Evolutionary conservation across 495 filamentous ascomycete species (phyloP).

Genomic region (Aspergillus haitiensis): DNA sequence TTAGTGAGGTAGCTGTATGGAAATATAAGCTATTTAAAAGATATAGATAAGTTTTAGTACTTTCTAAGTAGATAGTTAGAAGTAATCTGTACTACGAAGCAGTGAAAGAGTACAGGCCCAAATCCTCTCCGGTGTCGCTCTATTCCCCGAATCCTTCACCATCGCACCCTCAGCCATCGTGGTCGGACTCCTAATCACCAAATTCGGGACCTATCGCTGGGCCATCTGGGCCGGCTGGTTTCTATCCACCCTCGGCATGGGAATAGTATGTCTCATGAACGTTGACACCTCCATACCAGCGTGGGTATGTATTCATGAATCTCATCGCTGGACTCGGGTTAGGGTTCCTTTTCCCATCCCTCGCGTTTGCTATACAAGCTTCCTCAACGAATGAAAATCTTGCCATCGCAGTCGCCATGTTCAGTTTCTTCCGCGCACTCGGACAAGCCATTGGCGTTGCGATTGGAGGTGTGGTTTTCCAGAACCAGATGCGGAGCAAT

Average conservation of each 20-base stretch:
- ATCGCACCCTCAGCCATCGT: constrained; percentile 51
- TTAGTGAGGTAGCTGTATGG: too few species aligned
- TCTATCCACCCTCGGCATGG: constrained; percentile 48
- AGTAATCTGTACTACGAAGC: constrained; percentile 57
- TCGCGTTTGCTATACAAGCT: constrained; percentile 52
- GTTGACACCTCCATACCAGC: constrained; percentile 39
- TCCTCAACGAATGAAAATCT: constrained; percentile 42
- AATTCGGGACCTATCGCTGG: constrained; percentile 50
- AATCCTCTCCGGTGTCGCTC: constrained; percentile 47
- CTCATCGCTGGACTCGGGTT: constrained; percentile 50
- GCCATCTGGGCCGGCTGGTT: constrained; percentile 55
- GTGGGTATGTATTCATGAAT: constrained; percentile 53
- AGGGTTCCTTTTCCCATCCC: constrained; percentile 49
- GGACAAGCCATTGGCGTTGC: constrained; percentile 58
- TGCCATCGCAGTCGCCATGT: constrained; percentile 52
- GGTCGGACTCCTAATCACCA: constrained; percentile 43
- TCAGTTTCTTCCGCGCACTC: constrained; percentile 55
- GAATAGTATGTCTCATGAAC: constrained; percentile 48
- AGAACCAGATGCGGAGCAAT: constrained; percentile 56
- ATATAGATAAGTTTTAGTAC: too few species aligned
- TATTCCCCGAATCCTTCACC: constrained; percentile 55
- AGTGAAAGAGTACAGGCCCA: constrained; percentile 50
- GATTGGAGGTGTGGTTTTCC: constrained; percentile 59
- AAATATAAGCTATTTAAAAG: too few species aligned
- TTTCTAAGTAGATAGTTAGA: too few species aligned